Evolutionary conservation across 257 asterid genomes (phyloP).

Genomic region (Dorcoceras hygrometricum): DNA sequence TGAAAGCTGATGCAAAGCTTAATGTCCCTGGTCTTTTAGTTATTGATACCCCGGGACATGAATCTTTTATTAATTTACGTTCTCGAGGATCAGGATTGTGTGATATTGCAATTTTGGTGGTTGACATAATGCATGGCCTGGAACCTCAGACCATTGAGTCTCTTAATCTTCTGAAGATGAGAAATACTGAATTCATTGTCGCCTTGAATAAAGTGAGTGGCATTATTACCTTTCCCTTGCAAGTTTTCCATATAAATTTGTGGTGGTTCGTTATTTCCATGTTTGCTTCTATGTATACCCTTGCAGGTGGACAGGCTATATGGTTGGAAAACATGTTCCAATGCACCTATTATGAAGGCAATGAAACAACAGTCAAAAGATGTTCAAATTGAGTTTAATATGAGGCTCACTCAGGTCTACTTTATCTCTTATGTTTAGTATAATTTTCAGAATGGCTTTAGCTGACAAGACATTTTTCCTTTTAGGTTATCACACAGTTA

Average conservation of each 20-base stretch:
- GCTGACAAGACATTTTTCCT: conserved; percentile 24
- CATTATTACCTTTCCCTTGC: conserved; percentile 9
- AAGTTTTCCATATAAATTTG: conserved; percentile 1
- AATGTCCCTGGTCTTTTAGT: conserved; percentile 94
- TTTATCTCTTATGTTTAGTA: conserved; percentile 15
- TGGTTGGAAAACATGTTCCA: conserved; percentile 73
- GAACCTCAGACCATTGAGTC: conserved; percentile 98
- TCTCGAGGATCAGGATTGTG: conserved; percentile 98
- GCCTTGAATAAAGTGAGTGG: conserved; percentile 88
- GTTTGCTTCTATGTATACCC: conserved; percentile 2
- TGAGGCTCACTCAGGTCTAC: conserved; percentile 68
- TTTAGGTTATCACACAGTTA: conserved; percentile 70
- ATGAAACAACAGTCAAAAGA: conserved; percentile 78
- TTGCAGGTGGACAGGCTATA: conserved; percentile 86
- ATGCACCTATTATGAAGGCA: conserved; percentile 81
- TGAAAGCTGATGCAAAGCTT: conserved; percentile 90
- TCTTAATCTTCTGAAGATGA: conserved; percentile 86
- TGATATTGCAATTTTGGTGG: conserved; percentile 92
- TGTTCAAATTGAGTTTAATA: conserved; percentile 62
- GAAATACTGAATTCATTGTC: conserved; percentile 83
- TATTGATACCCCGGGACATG: conserved; percentile 98
- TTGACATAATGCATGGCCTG: conserved; percentile 96
- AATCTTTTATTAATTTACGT: conserved; percentile 85
- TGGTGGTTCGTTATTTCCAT: conserved; percentile 10
- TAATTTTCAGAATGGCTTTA: conserved; percentile 20